Conservation (phyloP, 345 rosid genomes). For the Lagerstroemia speciosa region DNA sequence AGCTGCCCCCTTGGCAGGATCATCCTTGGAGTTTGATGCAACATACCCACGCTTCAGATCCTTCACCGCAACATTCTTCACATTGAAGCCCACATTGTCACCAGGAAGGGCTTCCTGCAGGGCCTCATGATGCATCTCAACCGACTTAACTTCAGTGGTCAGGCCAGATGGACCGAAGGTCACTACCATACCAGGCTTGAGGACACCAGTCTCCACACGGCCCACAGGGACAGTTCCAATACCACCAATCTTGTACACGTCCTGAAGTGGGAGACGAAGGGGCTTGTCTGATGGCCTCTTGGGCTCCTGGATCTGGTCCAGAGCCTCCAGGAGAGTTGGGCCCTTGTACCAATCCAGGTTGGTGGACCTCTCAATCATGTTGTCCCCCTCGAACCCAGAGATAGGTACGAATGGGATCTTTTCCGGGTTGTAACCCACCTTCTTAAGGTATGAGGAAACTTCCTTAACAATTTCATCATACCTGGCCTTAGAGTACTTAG, state of each 20-base stretch:
- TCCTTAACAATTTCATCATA: constrained; percentile 38
- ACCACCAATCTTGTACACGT: constrained; percentile 80
- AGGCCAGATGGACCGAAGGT: constrained; percentile 61
- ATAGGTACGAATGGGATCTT: constrained; percentile 35
- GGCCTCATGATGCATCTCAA: constrained; percentile 19
- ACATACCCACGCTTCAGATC: no score
- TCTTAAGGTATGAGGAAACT: constrained; percentile 36
- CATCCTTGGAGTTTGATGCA: neutral
- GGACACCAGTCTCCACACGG: constrained; percentile 59
- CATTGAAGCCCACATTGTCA: constrained; percentile 34
- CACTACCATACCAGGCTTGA: constrained; percentile 73
- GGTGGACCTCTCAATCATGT: constrained; percentile 75
- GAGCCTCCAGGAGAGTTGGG: constrained; percentile 20
- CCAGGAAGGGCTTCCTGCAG: constrained; percentile 21
- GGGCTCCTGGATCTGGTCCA: constrained; percentile 51
- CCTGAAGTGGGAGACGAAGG: constrained; percentile 77
- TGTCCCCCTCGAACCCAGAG: constrained; percentile 62
- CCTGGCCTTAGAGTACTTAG: constrained; percentile 34
- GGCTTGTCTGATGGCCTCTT: constrained; percentile 90
- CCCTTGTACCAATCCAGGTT: constrained; percentile 11
- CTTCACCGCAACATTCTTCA: neutral
- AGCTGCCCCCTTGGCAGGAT: neutral
- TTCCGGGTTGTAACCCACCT: constrained; percentile 38
- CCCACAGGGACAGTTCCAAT: constrained; percentile 79
- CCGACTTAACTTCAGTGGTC: constrained; percentile 20